These are phyloP conservation scores for Tylopilus intermedius DNA, from an alignment of 768 basidiomycete genomes.

Conservation along the genomic window DNA sequence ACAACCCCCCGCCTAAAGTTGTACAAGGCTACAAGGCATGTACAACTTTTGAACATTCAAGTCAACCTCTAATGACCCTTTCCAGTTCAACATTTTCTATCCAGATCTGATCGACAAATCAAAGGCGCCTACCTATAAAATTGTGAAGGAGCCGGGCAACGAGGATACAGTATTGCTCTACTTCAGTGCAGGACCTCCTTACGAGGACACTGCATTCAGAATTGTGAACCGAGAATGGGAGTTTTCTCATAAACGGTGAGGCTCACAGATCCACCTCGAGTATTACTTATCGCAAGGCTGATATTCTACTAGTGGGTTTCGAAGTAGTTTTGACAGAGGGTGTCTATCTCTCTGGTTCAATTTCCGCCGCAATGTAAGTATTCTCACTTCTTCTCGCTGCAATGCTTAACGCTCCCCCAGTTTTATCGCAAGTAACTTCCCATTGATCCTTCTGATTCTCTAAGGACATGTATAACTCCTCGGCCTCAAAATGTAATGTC, in stretches of 20 bases:
- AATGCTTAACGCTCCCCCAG: conserved; percentile 34
- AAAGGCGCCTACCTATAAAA: conserved; percentile 94
- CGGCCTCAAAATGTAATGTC: conserved; percentile 29
- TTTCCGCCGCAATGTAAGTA: conserved; percentile 85
- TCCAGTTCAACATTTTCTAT: conserved; percentile 93
- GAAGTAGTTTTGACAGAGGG: conserved; percentile 94
- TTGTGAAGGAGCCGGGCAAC: conserved; percentile 90
- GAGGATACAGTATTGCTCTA: conserved; percentile 91
- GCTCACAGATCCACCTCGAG: background rate
- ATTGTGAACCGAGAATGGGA: conserved; percentile 99
- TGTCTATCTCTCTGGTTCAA: conserved; percentile 96
- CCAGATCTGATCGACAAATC: conserved; percentile 98
- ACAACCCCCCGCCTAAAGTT: conserved; percentile 98
- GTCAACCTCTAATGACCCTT: conserved; percentile 12
- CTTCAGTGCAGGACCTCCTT: conserved; percentile 95
- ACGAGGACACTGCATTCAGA: conserved; percentile 97
- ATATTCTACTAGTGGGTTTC: conserved; percentile 67
- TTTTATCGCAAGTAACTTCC: conserved; percentile 72
- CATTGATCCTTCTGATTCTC: conserved; percentile 15
- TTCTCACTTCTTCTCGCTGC: conserved; percentile 8
- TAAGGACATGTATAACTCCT: conserved; percentile 18
- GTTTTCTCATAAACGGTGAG: conserved; percentile 90
- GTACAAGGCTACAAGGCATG: conserved; percentile 95
- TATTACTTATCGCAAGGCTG: conserved; percentile 13
- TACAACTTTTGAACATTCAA: background rate